Conservation (phyloP, 2,329 filamentous ascomycete species). For the Xylariaceae sp. region DNA sequence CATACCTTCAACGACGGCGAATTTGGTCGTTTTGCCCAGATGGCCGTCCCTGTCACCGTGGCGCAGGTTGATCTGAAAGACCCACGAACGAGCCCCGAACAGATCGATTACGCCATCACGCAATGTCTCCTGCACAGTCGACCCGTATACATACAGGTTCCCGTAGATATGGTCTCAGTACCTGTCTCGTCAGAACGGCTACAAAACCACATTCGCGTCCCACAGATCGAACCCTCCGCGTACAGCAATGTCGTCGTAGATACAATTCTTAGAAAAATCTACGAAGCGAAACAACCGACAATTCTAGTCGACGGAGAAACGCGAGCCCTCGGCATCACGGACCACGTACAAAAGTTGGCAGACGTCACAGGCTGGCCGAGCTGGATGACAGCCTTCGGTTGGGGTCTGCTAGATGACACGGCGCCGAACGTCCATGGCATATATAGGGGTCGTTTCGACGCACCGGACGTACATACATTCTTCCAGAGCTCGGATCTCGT, state of each 20-base stretch:
- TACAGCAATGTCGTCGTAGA: constrained; percentile 30
- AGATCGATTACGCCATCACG: constrained; percentile 47
- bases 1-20: constrained; percentile 54
- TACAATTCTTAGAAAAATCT: constrained; percentile 38
- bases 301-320: constrained; percentile 50
- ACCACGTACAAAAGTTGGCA: constrained; percentile 40
- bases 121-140: constrained; percentile 48
- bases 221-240: constrained; percentile 8
- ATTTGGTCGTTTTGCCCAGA: constrained; percentile 45
- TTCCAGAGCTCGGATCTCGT: constrained; percentile 41
- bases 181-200: constrained; percentile 33
- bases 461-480: constrained; percentile 33
- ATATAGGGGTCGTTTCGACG: constrained; percentile 41
- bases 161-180: constrained; percentile 45
- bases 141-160: constrained; percentile 53
- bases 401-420: constrained; percentile 46
- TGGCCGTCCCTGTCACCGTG: constrained; percentile 45
- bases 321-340: constrained; percentile 37
- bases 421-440: constrained; percentile 44
- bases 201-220: constrained; percentile 23
- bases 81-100: constrained; percentile 39
- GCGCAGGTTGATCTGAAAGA: constrained; percentile 45
- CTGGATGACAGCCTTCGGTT: constrained; percentile 43
- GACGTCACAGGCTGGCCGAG: constrained; percentile 42
- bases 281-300: constrained; percentile 41